Base-by-base conservation (phyloP, 2,329 filamentous ascomycete species). In the Fusarium sp. region DNA sequence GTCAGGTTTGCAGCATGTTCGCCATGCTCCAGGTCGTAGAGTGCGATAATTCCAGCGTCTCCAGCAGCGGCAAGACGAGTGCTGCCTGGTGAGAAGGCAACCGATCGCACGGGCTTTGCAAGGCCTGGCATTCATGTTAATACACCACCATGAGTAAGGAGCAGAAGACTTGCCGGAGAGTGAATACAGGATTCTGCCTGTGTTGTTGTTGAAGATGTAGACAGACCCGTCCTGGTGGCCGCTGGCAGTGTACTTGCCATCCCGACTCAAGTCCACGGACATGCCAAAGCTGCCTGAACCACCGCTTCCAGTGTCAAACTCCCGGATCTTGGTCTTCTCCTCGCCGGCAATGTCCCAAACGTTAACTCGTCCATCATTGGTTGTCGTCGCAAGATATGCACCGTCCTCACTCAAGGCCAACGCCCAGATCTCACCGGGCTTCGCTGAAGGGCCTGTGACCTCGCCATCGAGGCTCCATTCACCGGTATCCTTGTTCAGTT, bases 121-220 rank as follows among this genome's bases (percentile, higher is more conserved):
- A 98, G 87, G 6, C 94, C 93, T 92, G 38, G 13, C 6, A 4
- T 34, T 11, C 11, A 5, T 53, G 61, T 75, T 36, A 74, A 58
- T 34, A 55, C 27, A 13, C 10, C 38, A n/a, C 18, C 25, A 6
- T 29, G 25, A 25, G 20, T 33, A 4, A 31, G 10, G 3, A 4
- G 9, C 6, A 25, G 25, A 10, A n/a, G 4, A 75, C 84, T 66
- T 82, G 92, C 92, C 90, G 59, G 93, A 90, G 23, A 99, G 83
- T 7, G 93, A 96, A 79, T 97, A 95, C 11, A 92, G 84, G 73
- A 99, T 88, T 58, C 93, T 88, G 4, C 93, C 92, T 0, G 91
- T 93, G 72, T 93, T 90, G 75, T 97, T 98, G 83, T 93, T 94
- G 85, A 98, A 99, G 67, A 99, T 89, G 81, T 97, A 97, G 68